Evolutionary conservation across 2,329 filamentous ascomycete species (phyloP).

Genomic region (Aspergillus arachidicola): DNA sequence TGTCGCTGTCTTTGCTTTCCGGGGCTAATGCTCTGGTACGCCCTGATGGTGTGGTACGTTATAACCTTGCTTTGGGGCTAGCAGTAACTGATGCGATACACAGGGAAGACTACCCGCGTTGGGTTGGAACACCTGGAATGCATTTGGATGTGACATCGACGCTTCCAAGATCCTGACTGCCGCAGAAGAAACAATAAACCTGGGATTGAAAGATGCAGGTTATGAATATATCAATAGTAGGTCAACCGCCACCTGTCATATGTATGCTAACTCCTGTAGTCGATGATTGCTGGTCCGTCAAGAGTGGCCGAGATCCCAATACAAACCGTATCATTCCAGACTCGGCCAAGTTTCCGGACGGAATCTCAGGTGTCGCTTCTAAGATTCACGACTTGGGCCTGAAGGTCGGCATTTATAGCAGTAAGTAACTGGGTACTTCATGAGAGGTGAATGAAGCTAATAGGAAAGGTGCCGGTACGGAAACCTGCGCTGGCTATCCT

Average conservation of each 20-base stretch:
- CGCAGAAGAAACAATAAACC: constrained; percentile 48
- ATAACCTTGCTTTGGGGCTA: not conserved
- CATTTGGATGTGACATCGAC: constrained; percentile 52
- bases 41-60: constrained; percentile 31
- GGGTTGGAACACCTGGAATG: constrained; percentile 52
- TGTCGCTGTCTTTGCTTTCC: constrained; percentile 21
- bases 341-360: constrained; percentile 57
- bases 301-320: constrained; percentile 44
- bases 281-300: constrained; percentile 64
- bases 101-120: constrained; percentile 36
- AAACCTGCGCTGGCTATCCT: constrained; percentile 60
- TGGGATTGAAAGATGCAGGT: constrained; percentile 52
- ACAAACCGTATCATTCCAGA: constrained; percentile 53
- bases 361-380: constrained; percentile 57
- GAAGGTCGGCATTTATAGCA: constrained; percentile 67
- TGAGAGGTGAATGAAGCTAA: not conserved
- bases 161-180: constrained; percentile 51
- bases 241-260: not conserved
- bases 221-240: constrained; percentile 52
- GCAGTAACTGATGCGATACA: not conserved
- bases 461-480: constrained; percentile 32
- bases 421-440: constrained; percentile 21
- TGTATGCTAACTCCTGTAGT: constrained; percentile 30
- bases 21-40: constrained; percentile 27
- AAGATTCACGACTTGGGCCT: constrained; percentile 59